Percentiles rank a stretch among this genome's conserved stretches.
phyloP scores from a whole-genome alignment of 2,329 filamentous ascomycete species.

The Pseudogymnoascus sp. region DNA sequence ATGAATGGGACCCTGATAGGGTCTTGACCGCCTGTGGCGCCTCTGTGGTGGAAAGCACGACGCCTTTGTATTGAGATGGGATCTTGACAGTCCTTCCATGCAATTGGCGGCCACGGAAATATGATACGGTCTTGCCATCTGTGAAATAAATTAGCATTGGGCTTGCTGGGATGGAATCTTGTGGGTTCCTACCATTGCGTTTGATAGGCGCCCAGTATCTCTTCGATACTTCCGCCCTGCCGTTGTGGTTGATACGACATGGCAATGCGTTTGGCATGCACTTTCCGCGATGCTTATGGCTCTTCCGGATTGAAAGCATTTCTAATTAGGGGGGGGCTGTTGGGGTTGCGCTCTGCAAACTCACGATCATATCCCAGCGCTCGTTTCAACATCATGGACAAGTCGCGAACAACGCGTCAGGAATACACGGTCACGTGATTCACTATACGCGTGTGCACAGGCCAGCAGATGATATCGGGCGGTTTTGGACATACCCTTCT shows the following conservation, averaged over 20 bases:
- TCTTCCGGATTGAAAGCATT: conserved; percentile 25
- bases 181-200: conserved; percentile 34
- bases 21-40: conserved; percentile 27
- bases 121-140: conserved; percentile 49
- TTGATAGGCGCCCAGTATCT: conserved; percentile 63
- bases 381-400: neutral
- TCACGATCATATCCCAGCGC: neutral
- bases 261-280: conserved; percentile 60
- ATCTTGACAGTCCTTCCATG: conserved; percentile 57
- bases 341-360: neutral
- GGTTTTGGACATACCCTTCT: neutral
- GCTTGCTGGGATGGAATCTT: conserved; percentile 10
- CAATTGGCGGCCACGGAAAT: conserved; percentile 75
- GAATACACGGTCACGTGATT: neutral
- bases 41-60: conserved; percentile 46
- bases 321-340: neutral
- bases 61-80: conserved; percentile 62
- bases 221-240: conserved; percentile 52
- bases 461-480: neutral
- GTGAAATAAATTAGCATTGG: conserved; percentile 1
- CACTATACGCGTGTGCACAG: neutral
- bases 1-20: conserved; percentile 22
- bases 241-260: conserved; percentile 71
- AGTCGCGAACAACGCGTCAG: neutral
- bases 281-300: conserved; percentile 20